Base-by-base conservation (phyloP, 208 protist species). In the Crithidia acanthocephali region DNA sequence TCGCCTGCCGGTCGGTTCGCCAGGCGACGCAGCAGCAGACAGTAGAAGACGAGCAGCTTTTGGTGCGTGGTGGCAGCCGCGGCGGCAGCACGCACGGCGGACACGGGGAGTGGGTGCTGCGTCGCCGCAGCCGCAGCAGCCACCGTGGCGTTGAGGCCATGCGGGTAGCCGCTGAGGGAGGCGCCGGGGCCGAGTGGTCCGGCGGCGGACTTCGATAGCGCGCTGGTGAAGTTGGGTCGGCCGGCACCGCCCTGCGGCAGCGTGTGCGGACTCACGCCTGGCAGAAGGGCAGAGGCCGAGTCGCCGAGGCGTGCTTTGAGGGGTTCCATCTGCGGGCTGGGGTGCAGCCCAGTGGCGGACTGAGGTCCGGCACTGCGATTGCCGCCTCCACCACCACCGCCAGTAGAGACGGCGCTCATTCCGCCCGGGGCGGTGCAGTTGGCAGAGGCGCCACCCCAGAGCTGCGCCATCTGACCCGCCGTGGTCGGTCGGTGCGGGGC, bases 11-110 rank as follows among this genome's bases (percentile, higher is more conserved):
- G 68, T 11, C 67, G 63, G 40, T 51, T 32, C 18, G 47, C 44
- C 25, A 87, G 71, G 5, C 73, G 71, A 37, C 79, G 67, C 23
- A 87, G 67, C 7, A 87, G 79, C 8, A 84, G 72, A 35, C 75
- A 81, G 69, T 87, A 87, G 52, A 84, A 87, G 51, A 76, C 53
- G 3, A 87, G 76, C 27, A 87, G 72, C 53, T 68, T 76, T 65
- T 81, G 76, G 23, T 81, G 74, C 32, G 70, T 75, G 10, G 72
- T 75, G 13, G 52, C 55, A 13, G 81, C 70, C 4, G 63, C 59
- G 11, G 69, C 62, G 40, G 66, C 42, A 18, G 66, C 61, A 23
- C 57, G 44, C 48, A 62, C 28, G 35, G 56, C 16, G 22, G 55
- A 47, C 27, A 62, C 33, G 23, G 61, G 52, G 1, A 47, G 51